Evolutionary conservation across 805 yeast genomes (phyloP).

Genomic region (Blastobotrys robertii): DNA sequence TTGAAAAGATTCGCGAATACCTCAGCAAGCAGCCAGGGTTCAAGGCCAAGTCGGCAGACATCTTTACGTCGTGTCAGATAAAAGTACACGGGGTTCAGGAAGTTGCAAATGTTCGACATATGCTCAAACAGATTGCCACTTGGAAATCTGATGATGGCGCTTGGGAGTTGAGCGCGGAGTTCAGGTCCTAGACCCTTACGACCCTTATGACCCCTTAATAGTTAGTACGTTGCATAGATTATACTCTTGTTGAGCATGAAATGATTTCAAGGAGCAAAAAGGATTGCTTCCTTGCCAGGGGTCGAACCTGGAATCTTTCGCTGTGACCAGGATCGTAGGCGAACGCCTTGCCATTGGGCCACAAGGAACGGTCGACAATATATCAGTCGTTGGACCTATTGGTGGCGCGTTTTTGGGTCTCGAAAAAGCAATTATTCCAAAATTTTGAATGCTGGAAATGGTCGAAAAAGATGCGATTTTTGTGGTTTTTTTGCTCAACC

Average conservation of each 20-base stretch:
- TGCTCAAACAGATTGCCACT: conserved; percentile 54
- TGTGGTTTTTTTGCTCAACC: too few relatives aligned
- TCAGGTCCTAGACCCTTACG: conserved; percentile 13
- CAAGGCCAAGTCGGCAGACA: conserved; percentile 42
- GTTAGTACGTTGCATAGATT: not conserved
- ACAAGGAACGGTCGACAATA: conserved; percentile 19
- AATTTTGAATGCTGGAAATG: too few relatives aligned
- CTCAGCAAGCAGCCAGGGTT: conserved; percentile 29
- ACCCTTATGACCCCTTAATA: not conserved
- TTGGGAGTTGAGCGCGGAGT: conserved; percentile 58
- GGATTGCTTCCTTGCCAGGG: conserved; percentile 43
- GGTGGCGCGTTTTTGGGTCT: too few relatives aligned
- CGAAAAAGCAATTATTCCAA: too few relatives aligned
- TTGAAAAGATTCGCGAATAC: conserved; percentile 33
- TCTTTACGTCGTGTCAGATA: conserved; percentile 32
- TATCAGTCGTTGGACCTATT: too few relatives aligned
- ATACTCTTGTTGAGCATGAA: not conserved
- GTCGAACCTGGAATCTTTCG: conserved; percentile 49
- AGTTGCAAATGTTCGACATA: conserved; percentile 52
- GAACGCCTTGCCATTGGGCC: conserved; percentile 32
- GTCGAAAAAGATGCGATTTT: too few relatives aligned
- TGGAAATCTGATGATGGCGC: conserved; percentile 54
- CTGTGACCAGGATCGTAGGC: conserved; percentile 28
- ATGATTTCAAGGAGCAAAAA: not conserved
- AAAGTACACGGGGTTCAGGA: conserved; percentile 41